Conservation (phyloP, 1,284 basidiomycete species). For the Crocinoboletus sp. region DNA sequence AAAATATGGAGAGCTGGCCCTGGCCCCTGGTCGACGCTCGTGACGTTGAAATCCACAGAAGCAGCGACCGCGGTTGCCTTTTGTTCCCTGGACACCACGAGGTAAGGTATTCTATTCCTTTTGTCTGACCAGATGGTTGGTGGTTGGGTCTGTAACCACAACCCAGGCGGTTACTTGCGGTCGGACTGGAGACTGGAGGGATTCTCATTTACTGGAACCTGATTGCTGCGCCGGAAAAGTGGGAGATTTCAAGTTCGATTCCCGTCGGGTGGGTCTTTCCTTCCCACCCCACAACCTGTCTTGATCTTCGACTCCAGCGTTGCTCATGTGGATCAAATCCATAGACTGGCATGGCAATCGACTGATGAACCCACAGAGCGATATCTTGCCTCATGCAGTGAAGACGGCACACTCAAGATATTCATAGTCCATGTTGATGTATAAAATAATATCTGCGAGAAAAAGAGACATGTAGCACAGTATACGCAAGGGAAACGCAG, state of each 20-base stretch:
- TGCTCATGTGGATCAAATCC: slow-evolving; percentile 65
- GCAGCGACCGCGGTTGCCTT: slow-evolving; percentile 74
- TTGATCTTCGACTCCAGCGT: slow-evolving; percentile 36
- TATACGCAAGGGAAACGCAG: slow-evolving; percentile 25
- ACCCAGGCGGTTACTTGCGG: slow-evolving; percentile 54
- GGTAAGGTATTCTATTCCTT: too few species aligned
- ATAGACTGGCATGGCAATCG: slow-evolving; percentile 66
- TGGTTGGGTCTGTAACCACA: neutral
- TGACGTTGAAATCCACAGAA: slow-evolving; percentile 56
- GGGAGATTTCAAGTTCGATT: slow-evolving; percentile 46
- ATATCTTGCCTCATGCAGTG: slow-evolving; percentile 58
- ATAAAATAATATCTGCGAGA: slow-evolving; percentile 34
- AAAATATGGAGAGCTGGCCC: slow-evolving; percentile 50
- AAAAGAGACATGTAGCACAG: slow-evolving; percentile 26
- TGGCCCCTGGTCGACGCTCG: slow-evolving; percentile 46
- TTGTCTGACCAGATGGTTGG: too few species aligned
- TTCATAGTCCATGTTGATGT: slow-evolving; percentile 47
- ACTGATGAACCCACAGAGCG: slow-evolving; percentile 27
- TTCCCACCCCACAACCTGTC: neutral
- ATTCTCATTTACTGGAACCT: slow-evolving; percentile 51
- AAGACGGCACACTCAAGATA: slow-evolving; percentile 78
- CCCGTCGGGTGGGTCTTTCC: slow-evolving; percentile 41
- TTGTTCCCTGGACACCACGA: slow-evolving; percentile 37
- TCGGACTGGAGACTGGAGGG: slow-evolving; percentile 70
- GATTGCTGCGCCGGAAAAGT: slow-evolving; percentile 35